Conservation (phyloP, 2,329 filamentous ascomycete species). For the Bipolaris bicolor region DNA sequence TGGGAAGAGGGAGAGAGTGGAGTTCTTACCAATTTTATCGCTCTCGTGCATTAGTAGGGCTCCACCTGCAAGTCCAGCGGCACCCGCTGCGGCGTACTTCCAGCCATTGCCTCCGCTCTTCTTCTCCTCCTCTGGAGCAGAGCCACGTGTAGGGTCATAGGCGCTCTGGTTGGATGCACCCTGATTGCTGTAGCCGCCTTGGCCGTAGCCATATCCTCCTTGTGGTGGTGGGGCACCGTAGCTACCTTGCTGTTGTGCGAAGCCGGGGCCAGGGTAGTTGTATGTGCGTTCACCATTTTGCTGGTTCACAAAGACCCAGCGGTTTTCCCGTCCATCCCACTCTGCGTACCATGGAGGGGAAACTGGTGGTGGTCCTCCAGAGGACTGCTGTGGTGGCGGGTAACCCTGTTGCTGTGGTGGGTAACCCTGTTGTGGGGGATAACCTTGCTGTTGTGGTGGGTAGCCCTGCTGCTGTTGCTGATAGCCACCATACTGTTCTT, state of each 20-base stretch:
- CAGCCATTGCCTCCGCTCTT: slow-evolving; percentile 32
- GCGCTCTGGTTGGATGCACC: slow-evolving; percentile 25
- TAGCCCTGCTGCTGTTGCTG: slow-evolving; percentile 18
- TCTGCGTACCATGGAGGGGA: slow-evolving; percentile 34
- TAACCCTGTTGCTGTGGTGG: slow-evolving; percentile 6
- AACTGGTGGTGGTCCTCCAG: slow-evolving; percentile 29
- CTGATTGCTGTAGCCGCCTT: slow-evolving; percentile 24
- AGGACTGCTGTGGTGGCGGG: slow-evolving; percentile 16
- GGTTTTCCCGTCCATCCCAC: slow-evolving; percentile 30
- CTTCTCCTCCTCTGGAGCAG: slow-evolving; percentile 23
- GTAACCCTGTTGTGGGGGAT: slow-evolving; percentile 16
- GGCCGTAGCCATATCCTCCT: slow-evolving; percentile 19
- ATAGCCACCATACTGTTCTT: neutral
- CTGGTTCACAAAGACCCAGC: slow-evolving; percentile 38
- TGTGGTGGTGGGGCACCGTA: slow-evolving; percentile 20
- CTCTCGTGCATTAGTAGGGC: slow-evolving; percentile 37
- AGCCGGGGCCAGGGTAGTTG: slow-evolving; percentile 31
- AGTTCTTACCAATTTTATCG: slow-evolving; percentile 30
- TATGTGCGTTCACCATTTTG: slow-evolving; percentile 33
- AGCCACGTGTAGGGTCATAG: slow-evolving; percentile 24
- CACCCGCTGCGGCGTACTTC: slow-evolving; percentile 38
- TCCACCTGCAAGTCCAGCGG: slow-evolving; percentile 31
- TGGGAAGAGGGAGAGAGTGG: too few relatives aligned
- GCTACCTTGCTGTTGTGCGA: slow-evolving; percentile 28
- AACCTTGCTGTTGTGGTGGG: slow-evolving; percentile 1